Evolutionary conservation across 2,329 filamentous ascomycete species (phyloP).

Genomic region (Ophiostoma montium): DNA sequence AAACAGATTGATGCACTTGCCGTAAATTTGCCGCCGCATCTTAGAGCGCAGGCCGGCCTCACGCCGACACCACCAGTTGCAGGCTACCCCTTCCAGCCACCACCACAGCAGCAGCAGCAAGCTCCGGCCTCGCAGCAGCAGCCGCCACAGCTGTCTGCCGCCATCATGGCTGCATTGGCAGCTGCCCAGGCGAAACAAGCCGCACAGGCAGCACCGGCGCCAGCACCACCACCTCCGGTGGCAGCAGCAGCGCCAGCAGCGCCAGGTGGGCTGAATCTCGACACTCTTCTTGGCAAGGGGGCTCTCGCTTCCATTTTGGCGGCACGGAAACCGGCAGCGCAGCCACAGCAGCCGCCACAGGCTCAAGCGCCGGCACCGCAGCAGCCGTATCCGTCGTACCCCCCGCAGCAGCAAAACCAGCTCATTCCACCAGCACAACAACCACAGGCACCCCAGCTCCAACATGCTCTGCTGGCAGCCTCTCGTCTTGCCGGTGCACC

Average conservation of each 20-base stretch:
- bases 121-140: constrained; percentile 12
- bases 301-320: constrained; percentile 45
- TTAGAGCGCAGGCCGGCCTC: constrained; percentile 22
- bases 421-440: constrained; percentile 19
- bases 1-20: constrained; percentile 70
- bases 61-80: constrained; percentile 18
- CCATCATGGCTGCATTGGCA: constrained; percentile 10
- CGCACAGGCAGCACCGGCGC: constrained; percentile 7
- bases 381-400: constrained; percentile 17
- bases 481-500: not conserved
- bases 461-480: not conserved
- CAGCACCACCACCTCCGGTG: constrained; percentile 6
- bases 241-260: constrained; percentile 15
- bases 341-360: constrained; percentile 23
- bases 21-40: constrained; percentile 40
- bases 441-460: not conserved
- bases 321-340: not conserved
- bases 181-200: constrained; percentile 19
- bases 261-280: constrained; percentile 31
- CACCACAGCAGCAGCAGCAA: constrained; percentile 22
- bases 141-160: constrained; percentile 7
- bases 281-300: constrained; percentile 44
- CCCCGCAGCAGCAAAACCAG: constrained; percentile 26
- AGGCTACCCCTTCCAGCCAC: constrained; percentile 14
- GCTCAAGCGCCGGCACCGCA: constrained; percentile 31